Evolutionary conservation across 139 green algal genomes (phyloP).

Genomic region (Tetraselmis chui): DNA sequence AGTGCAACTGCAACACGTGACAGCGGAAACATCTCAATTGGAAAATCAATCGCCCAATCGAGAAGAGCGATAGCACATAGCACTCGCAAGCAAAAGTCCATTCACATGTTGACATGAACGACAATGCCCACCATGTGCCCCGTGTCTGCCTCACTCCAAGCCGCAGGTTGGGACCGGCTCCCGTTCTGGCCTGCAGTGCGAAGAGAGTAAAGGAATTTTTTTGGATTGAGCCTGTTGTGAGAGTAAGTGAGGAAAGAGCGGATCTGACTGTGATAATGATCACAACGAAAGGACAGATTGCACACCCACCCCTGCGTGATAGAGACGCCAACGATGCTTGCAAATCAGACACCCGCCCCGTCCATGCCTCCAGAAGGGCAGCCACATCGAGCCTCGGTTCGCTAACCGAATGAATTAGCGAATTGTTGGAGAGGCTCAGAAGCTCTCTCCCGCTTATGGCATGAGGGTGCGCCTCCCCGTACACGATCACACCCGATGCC

Average conservation of each 20-base stretch:
- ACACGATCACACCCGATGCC: not conserved
- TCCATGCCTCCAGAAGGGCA: not conserved
- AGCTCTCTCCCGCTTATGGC: not conserved
- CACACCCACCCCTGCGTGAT: not conserved
- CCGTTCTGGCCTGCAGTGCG: not conserved
- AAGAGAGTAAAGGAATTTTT: too few species aligned
- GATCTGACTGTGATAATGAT: too few species aligned
- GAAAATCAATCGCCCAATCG: too few species aligned
- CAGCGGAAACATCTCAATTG: too few species aligned
- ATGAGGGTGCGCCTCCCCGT: not conserved
- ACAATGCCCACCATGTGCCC: not conserved
- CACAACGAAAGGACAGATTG: too few species aligned
- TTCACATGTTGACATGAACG: too few species aligned
- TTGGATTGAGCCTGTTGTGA: too few species aligned
- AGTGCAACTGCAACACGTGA: not conserved
- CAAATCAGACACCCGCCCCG: not conserved
- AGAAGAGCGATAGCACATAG: too few species aligned
- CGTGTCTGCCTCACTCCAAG: not conserved
- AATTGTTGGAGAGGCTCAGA: not conserved
- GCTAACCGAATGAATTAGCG: not conserved
- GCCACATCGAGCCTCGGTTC: not conserved
- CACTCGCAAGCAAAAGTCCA: too few species aligned
- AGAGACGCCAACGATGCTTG: not conserved
- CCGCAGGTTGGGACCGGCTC: not conserved
- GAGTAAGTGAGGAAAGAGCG: not conserved